These are phyloP conservation scores for Takakia lepidozioides DNA, from an alignment of 225 moss, liverwort and hornwort genomes.

Conservation along the genomic window DNA sequence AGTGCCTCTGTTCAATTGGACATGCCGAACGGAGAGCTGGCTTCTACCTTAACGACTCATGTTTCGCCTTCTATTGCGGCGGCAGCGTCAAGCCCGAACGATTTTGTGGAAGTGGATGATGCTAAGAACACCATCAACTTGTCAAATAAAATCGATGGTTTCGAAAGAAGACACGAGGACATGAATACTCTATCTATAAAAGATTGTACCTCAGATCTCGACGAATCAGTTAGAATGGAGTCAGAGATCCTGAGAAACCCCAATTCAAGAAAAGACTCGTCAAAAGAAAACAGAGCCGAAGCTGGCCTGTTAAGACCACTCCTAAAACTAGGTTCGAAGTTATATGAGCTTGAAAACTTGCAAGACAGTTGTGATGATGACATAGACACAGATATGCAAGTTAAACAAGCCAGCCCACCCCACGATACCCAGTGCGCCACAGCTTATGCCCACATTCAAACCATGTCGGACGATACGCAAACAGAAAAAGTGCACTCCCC, in stretches of 20 bases:
- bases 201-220: not conserved
- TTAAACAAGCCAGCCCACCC: too few species aligned
- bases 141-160: not conserved
- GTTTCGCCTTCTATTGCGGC: not conserved
- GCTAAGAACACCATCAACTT: not conserved
- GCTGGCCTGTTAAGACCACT: not conserved
- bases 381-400: not conserved
- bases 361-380: not conserved
- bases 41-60: not conserved
- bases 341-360: not conserved
- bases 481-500: constrained; percentile 1
- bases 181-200: not conserved
- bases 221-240: constrained; percentile 1
- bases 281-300: not conserved
- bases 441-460: constrained; percentile 11
- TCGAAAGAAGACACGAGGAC: not conserved
- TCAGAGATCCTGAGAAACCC: not conserved
- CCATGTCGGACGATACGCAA: constrained; percentile 11
- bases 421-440: not conserved
- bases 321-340: not conserved
- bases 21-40: not conserved
- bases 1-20: not conserved
- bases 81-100: not conserved
- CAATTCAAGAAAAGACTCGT: not conserved
- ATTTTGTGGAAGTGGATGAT: not conserved